These are phyloP conservation scores for Fraxinus angustifolia DNA, from an alignment of 305 asterid genomes.

Conservation along the genomic window DNA sequence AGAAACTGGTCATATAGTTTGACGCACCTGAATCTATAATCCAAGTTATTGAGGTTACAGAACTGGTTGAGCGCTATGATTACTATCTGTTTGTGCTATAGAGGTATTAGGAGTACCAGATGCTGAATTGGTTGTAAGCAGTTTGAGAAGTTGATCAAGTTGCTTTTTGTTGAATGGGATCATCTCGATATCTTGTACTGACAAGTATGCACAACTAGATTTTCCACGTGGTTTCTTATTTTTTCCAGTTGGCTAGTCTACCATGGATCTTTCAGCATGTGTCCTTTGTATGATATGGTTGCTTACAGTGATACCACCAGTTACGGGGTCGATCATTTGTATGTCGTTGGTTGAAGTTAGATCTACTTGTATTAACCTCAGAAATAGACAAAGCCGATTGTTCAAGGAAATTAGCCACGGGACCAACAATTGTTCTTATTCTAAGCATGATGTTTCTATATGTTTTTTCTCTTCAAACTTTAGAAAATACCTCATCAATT, in stretches of 20 bases:
- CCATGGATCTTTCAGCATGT: not conserved
- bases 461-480: not conserved
- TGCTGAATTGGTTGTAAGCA: not conserved
- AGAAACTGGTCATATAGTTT: not conserved
- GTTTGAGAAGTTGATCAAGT: not conserved
- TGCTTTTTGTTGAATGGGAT: not conserved
- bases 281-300: not conserved
- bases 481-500: not conserved
- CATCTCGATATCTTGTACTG: not conserved
- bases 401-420: not conserved
- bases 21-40: not conserved
- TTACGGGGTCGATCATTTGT: not conserved
- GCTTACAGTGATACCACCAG: not conserved
- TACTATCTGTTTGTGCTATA: not conserved
- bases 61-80: not conserved
- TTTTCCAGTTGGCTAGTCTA: not conserved
- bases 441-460: not conserved
- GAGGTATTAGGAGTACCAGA: not conserved
- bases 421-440: not conserved
- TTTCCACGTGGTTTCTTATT: not conserved
- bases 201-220: not conserved
- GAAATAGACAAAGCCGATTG: not conserved
- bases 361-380: not conserved
- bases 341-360: not conserved
- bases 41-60: not conserved